These are phyloP conservation scores for Nigrograna mackinnonii DNA, from an alignment of 2,329 filamentous ascomycete species.

Conservation along the genomic window DNA sequence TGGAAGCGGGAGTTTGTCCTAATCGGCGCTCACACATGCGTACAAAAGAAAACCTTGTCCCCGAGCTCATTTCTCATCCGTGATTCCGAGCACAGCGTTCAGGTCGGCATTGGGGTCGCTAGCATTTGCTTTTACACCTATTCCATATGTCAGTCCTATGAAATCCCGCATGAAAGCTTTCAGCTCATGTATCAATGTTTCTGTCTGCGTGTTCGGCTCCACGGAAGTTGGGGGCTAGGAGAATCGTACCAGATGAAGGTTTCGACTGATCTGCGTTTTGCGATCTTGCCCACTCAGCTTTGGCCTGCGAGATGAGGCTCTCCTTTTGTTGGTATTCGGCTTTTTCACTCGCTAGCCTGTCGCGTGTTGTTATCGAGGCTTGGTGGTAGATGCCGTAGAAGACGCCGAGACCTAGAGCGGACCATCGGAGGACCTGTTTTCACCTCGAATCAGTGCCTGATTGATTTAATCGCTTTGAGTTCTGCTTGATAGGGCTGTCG, in stretches of 20 bases:
- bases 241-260: conserved; percentile 29
- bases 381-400: conserved; percentile 98
- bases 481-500: too few relatives aligned
- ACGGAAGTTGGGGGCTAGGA: background rate
- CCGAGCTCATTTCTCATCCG: conserved; percentile 35
- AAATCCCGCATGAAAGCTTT: too few relatives aligned
- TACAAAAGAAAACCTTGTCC: conserved; percentile 19
- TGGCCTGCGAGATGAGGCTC: conserved; percentile 88
- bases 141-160: background rate
- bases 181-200: too few relatives aligned
- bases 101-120: conserved; percentile 91
- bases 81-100: conserved; percentile 62
- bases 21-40: conserved; percentile 18
- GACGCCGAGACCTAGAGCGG: conserved; percentile 86
- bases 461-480: too few relatives aligned
- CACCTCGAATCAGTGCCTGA: too few relatives aligned
- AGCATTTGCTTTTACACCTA: conserved; percentile 50
- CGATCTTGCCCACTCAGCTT: conserved; percentile 86
- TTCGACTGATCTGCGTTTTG: conserved; percentile 46
- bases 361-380: conserved; percentile 72
- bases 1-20: too few relatives aligned
- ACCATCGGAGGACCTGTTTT: conserved; percentile 90
- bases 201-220: too few relatives aligned
- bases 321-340: conserved; percentile 90
- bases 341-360: conserved; percentile 72